Percentiles rank a stretch among this genome's conserved stretches.
Evolutionary conservation across 768 basidiomycete genomes (phyloP).

Genomic region (Lactifluus pinguis): DNA sequence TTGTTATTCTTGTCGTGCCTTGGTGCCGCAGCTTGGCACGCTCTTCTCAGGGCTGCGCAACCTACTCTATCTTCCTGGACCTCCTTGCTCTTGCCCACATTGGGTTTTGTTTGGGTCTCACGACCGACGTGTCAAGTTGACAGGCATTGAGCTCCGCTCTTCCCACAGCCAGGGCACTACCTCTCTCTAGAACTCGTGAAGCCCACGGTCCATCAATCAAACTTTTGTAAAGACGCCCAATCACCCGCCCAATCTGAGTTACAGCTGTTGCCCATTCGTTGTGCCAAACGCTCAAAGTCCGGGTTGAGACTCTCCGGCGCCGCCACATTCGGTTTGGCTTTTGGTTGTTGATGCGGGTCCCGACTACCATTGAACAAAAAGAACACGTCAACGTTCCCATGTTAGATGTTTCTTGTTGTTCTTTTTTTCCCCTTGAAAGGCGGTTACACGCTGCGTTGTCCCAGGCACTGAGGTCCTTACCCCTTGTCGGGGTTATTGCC

Average conservation of each 20-base stretch:
- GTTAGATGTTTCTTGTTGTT: background rate
- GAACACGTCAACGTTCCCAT: background rate
- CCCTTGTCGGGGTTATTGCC: background rate
- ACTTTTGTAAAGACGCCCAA: background rate
- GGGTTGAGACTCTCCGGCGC: background rate
- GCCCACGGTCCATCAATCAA: constrained; percentile 4
- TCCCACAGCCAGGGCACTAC: background rate
- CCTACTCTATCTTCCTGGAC: background rate
- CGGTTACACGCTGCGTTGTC: background rate
- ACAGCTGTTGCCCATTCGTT: background rate
- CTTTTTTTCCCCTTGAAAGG: background rate
- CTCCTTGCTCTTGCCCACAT: background rate
- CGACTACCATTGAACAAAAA: background rate
- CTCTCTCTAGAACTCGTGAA: background rate
- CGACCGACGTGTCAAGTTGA: background rate
- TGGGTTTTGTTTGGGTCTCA: background rate
- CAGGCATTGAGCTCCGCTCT: background rate
- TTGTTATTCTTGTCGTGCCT: background rate
- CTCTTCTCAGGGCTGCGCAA: background rate
- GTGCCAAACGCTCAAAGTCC: background rate
- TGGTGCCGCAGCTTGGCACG: background rate
- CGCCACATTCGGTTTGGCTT: background rate
- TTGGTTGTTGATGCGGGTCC: background rate
- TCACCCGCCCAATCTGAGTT: background rate
- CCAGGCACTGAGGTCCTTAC: constrained; percentile 1